Percentiles rank a stretch among this genome's conserved stretches.
These are phyloP conservation scores for Croton laevigatus DNA, from an alignment of 441 rosid genomes.

Conservation along the genomic window DNA sequence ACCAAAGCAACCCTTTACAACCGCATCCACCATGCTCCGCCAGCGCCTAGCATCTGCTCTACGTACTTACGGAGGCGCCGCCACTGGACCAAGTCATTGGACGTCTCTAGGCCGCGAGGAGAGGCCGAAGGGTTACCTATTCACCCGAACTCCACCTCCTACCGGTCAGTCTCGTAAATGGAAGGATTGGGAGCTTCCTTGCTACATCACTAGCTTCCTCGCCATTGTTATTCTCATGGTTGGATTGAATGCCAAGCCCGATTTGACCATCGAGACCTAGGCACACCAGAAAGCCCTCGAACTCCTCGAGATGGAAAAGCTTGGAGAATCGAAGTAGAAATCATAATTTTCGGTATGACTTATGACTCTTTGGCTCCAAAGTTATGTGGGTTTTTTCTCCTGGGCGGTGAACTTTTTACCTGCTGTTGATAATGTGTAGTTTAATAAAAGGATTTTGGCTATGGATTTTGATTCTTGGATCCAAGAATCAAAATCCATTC, in stretches of 20 bases:
- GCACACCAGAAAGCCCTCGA: constrained; percentile 91
- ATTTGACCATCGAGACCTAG: constrained; percentile 94
- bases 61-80: constrained; percentile 40
- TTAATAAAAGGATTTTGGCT: constrained; percentile 12
- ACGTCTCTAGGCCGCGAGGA: constrained; percentile 76
- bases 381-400: neutral
- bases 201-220: constrained; percentile 91
- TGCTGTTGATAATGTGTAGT: constrained; percentile 21
- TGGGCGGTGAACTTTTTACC: neutral
- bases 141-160: constrained; percentile 66
- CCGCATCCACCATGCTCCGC: constrained; percentile 51
- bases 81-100: constrained; percentile 70
- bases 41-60: constrained; percentile 45
- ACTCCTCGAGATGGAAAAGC: constrained; percentile 59
- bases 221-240: constrained; percentile 88
- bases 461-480: too few species aligned
- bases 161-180: constrained; percentile 87
- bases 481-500: too few species aligned
- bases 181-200: constrained; percentile 98
- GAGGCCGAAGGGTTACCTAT: constrained; percentile 67
- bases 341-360: neutral
- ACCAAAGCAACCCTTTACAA: constrained; percentile 20
- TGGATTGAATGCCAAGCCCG: constrained; percentile 93
- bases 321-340: constrained; percentile 15
- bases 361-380: constrained; percentile 6